A percentile compares a stretch with the other conserved stretches of the same genome.
phyloP scores from a whole-genome alignment of 768 basidiomycete species.

The Harrya chromipes region DNA sequence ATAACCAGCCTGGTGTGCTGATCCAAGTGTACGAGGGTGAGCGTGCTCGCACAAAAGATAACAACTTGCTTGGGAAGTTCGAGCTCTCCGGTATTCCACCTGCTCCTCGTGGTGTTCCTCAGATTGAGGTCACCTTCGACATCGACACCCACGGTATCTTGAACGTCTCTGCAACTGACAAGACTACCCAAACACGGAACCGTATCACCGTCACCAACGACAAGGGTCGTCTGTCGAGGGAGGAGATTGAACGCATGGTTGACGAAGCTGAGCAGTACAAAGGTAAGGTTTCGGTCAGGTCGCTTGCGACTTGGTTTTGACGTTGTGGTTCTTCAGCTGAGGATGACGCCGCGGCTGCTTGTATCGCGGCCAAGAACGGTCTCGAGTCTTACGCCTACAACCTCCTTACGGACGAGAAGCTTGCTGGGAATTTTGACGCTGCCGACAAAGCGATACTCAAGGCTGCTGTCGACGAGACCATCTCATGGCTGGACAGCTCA shows the following conservation, averaged over 20 bases:
- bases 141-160: slow-evolving; percentile 96
- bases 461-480: slow-evolving; percentile 75
- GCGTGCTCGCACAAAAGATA: slow-evolving; percentile 97
- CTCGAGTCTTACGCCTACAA: slow-evolving; percentile 96
- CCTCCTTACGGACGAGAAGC: slow-evolving; percentile 83
- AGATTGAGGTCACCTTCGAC: slow-evolving; percentile 97
- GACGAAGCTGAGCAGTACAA: slow-evolving; percentile 92
- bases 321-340: slow-evolving; percentile 46
- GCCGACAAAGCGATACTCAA: slow-evolving; percentile 85
- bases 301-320: slow-evolving; percentile 7
- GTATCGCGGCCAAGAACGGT: slow-evolving; percentile 84
- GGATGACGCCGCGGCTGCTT: slow-evolving; percentile 82
- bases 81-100: slow-evolving; percentile 96
- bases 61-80: slow-evolving; percentile 98
- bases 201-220: slow-evolving; percentile 95
- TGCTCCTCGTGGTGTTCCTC: slow-evolving; percentile 96
- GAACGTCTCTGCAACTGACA: slow-evolving; percentile 94
- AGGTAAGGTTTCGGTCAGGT: slow-evolving; percentile 37
- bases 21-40: slow-evolving; percentile 99
- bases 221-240: slow-evolving; percentile 95
- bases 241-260: slow-evolving; percentile 99
- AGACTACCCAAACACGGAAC: slow-evolving; percentile 94
- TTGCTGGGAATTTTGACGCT: slow-evolving; percentile 83
- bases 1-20: slow-evolving; percentile 98
- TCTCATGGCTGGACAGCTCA: slow-evolving; percentile 81